A percentile compares a stretch with the other conserved stretches of the same genome.
These are phyloP conservation scores for Chrysopogon serrulatus DNA, from an alignment of 176 grass and related monocot species.

Conservation along the genomic window DNA sequence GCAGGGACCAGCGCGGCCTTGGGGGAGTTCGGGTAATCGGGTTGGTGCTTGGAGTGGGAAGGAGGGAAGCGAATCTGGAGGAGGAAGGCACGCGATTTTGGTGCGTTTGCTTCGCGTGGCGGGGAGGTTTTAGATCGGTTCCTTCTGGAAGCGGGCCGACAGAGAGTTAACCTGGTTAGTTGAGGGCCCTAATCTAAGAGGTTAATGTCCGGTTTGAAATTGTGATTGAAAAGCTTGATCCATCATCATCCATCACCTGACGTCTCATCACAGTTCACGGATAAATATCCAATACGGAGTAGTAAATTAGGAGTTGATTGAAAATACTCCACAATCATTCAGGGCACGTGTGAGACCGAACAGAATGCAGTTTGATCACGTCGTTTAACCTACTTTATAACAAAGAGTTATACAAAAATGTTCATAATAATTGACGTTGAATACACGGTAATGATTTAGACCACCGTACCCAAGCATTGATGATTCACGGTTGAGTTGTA, in stretches of 20 bases:
- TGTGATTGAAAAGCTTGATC: neutral
- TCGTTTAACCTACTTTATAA: too few relatives aligned
- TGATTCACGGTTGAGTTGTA: too few relatives aligned
- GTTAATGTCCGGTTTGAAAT: neutral
- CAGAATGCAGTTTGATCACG: neutral
- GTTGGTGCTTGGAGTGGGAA: neutral
- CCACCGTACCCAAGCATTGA: too few relatives aligned
- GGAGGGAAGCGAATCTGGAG: neutral
- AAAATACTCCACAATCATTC: too few relatives aligned
- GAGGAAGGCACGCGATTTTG: neutral
- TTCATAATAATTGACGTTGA: too few relatives aligned
- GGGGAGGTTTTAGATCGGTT: constrained; percentile 2
- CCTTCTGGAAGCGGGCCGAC: neutral
- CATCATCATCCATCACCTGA: neutral
- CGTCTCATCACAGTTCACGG: neutral
- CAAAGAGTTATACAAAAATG: too few relatives aligned
- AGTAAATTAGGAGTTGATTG: too few relatives aligned
- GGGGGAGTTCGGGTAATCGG: neutral
- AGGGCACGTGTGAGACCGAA: neutral
- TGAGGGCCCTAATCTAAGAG: neutral
- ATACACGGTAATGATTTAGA: too few relatives aligned
- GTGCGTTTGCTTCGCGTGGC: constrained; percentile 10
- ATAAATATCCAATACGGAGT: too few relatives aligned
- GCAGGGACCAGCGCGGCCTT: neutral
- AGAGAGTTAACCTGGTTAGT: neutral